A percentile compares a stretch with the other conserved stretches of the same genome.
These are phyloP conservation scores for Arthroderma sp. DNA, from an alignment of 2,329 filamentous ascomycete species.

Conservation along the genomic window DNA sequence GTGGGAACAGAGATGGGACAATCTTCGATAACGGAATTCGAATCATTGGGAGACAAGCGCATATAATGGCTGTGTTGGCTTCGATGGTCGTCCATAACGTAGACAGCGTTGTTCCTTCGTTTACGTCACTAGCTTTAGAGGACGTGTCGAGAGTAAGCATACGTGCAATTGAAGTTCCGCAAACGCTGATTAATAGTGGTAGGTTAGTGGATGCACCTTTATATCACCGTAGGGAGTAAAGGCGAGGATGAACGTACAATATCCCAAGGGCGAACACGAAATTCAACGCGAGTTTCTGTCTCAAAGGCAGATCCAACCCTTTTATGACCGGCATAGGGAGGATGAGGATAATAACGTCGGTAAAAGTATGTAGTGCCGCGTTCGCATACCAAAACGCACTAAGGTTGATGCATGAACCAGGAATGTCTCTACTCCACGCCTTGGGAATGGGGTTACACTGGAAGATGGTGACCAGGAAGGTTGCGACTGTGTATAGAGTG, in stretches of 20 bases:
- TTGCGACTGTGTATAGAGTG: slow-evolving; percentile 36
- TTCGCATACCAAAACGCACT: slow-evolving; percentile 41
- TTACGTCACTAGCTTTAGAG: slow-evolving; percentile 17
- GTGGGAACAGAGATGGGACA: slow-evolving; percentile 12
- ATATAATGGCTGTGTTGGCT: slow-evolving; percentile 27
- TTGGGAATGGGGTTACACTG: slow-evolving; percentile 40
- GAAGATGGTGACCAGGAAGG: slow-evolving; percentile 37
- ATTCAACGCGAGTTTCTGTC: slow-evolving; percentile 41
- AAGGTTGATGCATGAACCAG: slow-evolving; percentile 35
- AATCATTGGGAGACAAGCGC: slow-evolving; percentile 29
- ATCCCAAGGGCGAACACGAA: slow-evolving; percentile 27
- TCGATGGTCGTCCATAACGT: slow-evolving; percentile 30
- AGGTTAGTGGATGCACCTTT: slow-evolving; percentile 2
- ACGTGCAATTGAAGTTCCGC: slow-evolving; percentile 23
- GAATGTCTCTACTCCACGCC: slow-evolving; percentile 36
- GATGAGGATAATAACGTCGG: slow-evolving; percentile 25
- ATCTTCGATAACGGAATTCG: slow-evolving; percentile 19
- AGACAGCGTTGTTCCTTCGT: slow-evolving; percentile 20
- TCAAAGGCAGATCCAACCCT: slow-evolving; percentile 20
- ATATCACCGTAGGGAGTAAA: not conserved
- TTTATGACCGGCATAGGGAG: slow-evolving; percentile 26
- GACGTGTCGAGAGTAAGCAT: slow-evolving; percentile 24
- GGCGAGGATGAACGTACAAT: slow-evolving; percentile 22
- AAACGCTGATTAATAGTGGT: slow-evolving; percentile 16
- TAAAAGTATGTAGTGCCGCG: slow-evolving; percentile 27